Conservation (phyloP, 1,139 yeast genomes). For the Geotrichum citri-aurantii region DNA sequence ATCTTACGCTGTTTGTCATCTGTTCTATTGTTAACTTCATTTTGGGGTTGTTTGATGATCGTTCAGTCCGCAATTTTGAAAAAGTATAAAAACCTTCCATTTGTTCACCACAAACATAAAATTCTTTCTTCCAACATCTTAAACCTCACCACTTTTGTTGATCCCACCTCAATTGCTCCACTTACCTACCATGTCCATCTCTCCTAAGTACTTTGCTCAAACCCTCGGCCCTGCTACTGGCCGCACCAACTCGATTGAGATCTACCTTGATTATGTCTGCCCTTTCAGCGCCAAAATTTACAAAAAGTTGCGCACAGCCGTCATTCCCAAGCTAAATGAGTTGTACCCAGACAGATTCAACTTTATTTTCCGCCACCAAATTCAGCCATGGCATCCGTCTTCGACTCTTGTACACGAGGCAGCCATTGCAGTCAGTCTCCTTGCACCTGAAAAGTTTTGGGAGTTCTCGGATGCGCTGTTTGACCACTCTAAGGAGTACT, state of each 20-base stretch:
- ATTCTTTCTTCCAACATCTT: not conserved
- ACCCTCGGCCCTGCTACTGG: constrained; percentile 23
- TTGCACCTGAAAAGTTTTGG: constrained; percentile 60
- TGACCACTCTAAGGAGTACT: constrained; percentile 41
- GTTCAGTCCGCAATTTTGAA: too few relatives aligned
- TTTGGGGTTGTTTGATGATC: too few relatives aligned
- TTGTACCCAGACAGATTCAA: constrained; percentile 50
- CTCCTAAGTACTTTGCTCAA: constrained; percentile 32
- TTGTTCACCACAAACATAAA: not conserved
- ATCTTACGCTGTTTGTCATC: too few relatives aligned
- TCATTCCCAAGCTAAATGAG: constrained; percentile 50
- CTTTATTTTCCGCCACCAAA: constrained; percentile 49
- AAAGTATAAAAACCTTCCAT: not conserved
- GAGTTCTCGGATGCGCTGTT: constrained; percentile 52
- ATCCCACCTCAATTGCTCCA: not conserved
- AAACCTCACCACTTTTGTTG: not conserved
- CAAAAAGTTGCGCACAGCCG: constrained; percentile 46
- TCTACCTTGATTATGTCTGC: constrained; percentile 75
- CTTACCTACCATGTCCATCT: constrained; percentile 27
- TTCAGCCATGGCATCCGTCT: constrained; percentile 85
- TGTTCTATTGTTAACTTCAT: too few relatives aligned
- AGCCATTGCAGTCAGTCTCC: constrained; percentile 57
- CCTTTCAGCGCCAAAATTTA: constrained; percentile 66
- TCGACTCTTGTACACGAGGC: constrained; percentile 67
- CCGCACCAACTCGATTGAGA: constrained; percentile 40